These are phyloP conservation scores for Penicillium digitatum DNA, from an alignment of 2,329 filamentous ascomycete species.

Conservation along the genomic window DNA sequence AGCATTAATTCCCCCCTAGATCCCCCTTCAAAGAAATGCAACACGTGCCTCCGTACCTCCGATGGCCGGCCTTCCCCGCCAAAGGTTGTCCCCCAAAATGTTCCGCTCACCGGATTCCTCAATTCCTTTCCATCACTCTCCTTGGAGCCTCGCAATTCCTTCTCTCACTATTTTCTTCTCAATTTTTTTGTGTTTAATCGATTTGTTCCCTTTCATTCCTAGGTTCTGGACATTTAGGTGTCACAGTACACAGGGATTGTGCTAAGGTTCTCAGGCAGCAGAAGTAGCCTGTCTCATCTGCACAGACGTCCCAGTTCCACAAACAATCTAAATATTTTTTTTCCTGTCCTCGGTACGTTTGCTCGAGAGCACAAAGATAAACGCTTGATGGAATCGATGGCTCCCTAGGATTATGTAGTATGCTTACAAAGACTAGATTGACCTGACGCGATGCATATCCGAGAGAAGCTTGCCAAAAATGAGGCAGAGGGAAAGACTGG, in stretches of 20 bases:
- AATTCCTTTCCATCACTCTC: conserved; percentile 10
- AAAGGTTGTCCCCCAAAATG: conserved; percentile 11
- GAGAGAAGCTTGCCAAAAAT: conserved; percentile 80
- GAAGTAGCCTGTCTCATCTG: conserved; percentile 11
- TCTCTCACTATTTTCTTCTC: background rate
- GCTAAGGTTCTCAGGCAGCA: conserved; percentile 1
- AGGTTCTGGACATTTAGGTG: conserved; percentile 5
- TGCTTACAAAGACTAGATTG: conserved; percentile 13
- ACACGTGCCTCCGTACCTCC: conserved; percentile 35
- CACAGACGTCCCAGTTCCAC: conserved; percentile 10
- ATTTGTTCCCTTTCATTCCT: background rate
- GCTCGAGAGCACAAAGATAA: background rate
- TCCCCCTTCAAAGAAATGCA: conserved; percentile 5
- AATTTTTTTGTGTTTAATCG: conserved; percentile 4
- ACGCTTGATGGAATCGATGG: background rate
- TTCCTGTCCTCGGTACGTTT: conserved; percentile 1
- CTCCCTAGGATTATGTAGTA: background rate
- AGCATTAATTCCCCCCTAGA: background rate
- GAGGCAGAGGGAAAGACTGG: conserved; percentile 74
- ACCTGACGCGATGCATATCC: conserved; percentile 78
- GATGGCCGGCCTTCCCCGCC: conserved; percentile 28
- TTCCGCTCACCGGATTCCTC: conserved; percentile 12
- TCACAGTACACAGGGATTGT: conserved; percentile 11
- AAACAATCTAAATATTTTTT: conserved; percentile 3
- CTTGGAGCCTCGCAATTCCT: conserved; percentile 9